These are phyloP conservation scores for Leccinum pellstonianum DNA, from an alignment of 768 basidiomycete genomes.

Conservation along the genomic window DNA sequence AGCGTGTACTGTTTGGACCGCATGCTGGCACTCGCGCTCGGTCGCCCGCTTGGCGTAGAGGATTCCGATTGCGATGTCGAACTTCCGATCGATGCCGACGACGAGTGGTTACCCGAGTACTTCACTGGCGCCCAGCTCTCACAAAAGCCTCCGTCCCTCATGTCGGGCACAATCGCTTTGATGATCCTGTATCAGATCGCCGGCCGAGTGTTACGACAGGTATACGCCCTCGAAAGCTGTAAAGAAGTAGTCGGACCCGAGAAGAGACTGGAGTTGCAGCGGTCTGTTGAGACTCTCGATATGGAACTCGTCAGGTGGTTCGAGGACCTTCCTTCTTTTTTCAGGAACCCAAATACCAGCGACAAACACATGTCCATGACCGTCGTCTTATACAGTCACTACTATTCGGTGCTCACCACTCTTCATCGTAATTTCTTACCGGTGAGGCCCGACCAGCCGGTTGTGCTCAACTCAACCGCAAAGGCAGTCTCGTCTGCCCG, in stretches of 20 bases:
- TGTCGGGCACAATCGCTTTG: slow-evolving; percentile 79
- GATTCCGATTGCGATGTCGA: slow-evolving; percentile 92
- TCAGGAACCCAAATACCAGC: slow-evolving; percentile 71
- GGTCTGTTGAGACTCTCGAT: slow-evolving; percentile 75
- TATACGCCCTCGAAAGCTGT: slow-evolving; percentile 78
- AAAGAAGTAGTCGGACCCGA: slow-evolving; percentile 73
- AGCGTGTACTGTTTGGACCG: slow-evolving; percentile 87
- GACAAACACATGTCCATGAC: slow-evolving; percentile 85
- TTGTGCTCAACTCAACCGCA: slow-evolving; percentile 67
- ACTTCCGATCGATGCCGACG: slow-evolving; percentile 79
- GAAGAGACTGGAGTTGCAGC: slow-evolving; percentile 72
- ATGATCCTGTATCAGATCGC: slow-evolving; percentile 81
- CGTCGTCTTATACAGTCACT: slow-evolving; percentile 83
- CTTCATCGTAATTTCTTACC: slow-evolving; percentile 88
- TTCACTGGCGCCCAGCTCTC: slow-evolving; percentile 61
- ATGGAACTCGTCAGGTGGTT: slow-evolving; percentile 79
- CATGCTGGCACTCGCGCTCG: slow-evolving; percentile 88
- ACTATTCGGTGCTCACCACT: slow-evolving; percentile 84
- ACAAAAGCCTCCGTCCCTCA: slow-evolving; percentile 61
- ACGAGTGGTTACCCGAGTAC: slow-evolving; percentile 71
- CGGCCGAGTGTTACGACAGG: slow-evolving; percentile 76
- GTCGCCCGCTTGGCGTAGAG: slow-evolving; percentile 84
- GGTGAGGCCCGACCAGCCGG: slow-evolving; percentile 67
- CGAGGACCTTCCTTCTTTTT: slow-evolving; percentile 67
- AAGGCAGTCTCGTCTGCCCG: slow-evolving; percentile 85